Evolutionary conservation across 2,329 filamentous ascomycete genomes (phyloP).

Genomic region (Sporothrix brasiliensis): DNA sequence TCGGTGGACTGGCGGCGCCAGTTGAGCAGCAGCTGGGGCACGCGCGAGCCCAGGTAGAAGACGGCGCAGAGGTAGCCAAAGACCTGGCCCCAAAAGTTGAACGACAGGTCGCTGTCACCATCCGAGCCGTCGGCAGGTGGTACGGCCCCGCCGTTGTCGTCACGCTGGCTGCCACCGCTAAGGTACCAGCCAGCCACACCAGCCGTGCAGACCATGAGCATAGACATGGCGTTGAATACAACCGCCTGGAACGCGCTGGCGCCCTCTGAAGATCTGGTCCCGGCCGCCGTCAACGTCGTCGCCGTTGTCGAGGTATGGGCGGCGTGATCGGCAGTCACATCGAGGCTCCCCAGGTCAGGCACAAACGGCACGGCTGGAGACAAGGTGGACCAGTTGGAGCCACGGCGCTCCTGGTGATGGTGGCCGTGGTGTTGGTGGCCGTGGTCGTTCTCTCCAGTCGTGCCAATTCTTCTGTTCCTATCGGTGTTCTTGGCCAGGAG

Average conservation of each 20-base stretch:
- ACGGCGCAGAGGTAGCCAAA: slow-evolving; percentile 92
- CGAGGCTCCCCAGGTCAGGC: slow-evolving; percentile 19
- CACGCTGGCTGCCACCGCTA: slow-evolving; percentile 54
- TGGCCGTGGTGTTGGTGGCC: slow-evolving; percentile 46
- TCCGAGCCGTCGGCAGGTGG: slow-evolving; percentile 22
- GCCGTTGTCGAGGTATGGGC: neutral
- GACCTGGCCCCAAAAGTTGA: slow-evolving; percentile 80
- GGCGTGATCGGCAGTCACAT: neutral
- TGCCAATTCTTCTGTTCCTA: slow-evolving; percentile 39
- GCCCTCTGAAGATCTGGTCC: slow-evolving; percentile 42
- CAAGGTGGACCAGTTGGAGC: slow-evolving; percentile 63
- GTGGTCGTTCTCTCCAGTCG: neutral
- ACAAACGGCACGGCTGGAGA: slow-evolving; percentile 74
- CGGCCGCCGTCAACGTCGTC: neutral
- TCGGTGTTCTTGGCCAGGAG: slow-evolving; percentile 41
- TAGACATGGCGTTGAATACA: slow-evolving; percentile 72
- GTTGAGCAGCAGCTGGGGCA: slow-evolving; percentile 91
- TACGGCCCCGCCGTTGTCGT: slow-evolving; percentile 49
- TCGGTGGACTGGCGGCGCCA: slow-evolving; percentile 91
- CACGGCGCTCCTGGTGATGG: slow-evolving; percentile 50
- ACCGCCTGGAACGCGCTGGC: slow-evolving; percentile 57
- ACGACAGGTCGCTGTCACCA: slow-evolving; percentile 54
- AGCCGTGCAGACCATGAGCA: slow-evolving; percentile 80
- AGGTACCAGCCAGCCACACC: slow-evolving; percentile 87
- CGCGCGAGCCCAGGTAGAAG: slow-evolving; percentile 83